These are phyloP conservation scores for Colletotrichum cereale DNA, from an alignment of 2,329 filamentous ascomycete genomes.

Conservation along the genomic window DNA sequence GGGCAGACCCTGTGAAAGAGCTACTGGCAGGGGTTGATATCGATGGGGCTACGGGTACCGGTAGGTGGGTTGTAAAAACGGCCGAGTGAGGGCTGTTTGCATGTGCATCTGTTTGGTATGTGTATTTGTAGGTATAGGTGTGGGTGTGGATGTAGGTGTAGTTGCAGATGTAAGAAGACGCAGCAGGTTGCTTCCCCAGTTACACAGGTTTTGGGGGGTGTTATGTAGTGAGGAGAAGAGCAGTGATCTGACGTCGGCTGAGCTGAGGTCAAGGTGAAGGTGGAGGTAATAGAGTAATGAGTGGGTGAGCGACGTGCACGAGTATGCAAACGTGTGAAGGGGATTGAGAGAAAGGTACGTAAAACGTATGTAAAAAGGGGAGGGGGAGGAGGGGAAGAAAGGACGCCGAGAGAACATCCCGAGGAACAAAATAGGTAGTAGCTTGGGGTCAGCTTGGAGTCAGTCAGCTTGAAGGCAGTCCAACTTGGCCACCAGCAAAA, in stretches of 20 bases:
- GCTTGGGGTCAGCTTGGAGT: background rate
- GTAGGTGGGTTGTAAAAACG: background rate
- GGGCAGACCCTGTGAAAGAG: slow-evolving; percentile 9
- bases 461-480: too few relatives aligned
- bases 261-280: slow-evolving; percentile 31
- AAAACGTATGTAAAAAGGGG: slow-evolving; percentile 33
- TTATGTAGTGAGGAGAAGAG: slow-evolving; percentile 19
- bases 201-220: slow-evolving; percentile 10
- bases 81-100: slow-evolving; percentile 25
- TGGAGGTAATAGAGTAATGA: slow-evolving; percentile 33
- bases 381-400: background rate
- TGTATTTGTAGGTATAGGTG: slow-evolving; percentile 1
- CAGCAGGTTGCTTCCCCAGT: background rate
- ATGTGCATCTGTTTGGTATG: slow-evolving; percentile 6
- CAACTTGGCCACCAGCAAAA: slow-evolving; percentile 4
- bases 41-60: background rate
- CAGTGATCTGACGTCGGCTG: slow-evolving; percentile 21
- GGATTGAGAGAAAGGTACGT: slow-evolving; percentile 27
- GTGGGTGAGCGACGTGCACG: slow-evolving; percentile 31
- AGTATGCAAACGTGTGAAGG: slow-evolving; percentile 16
- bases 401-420: slow-evolving; percentile 27
- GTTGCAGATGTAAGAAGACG: slow-evolving; percentile 6
- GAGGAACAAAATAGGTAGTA: slow-evolving; percentile 13
- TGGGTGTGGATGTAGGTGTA: background rate
- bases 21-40: slow-evolving; percentile 19